Conservation (phyloP, 495 filamentous ascomycete species). For the Coniosporium apollinis region DNA sequence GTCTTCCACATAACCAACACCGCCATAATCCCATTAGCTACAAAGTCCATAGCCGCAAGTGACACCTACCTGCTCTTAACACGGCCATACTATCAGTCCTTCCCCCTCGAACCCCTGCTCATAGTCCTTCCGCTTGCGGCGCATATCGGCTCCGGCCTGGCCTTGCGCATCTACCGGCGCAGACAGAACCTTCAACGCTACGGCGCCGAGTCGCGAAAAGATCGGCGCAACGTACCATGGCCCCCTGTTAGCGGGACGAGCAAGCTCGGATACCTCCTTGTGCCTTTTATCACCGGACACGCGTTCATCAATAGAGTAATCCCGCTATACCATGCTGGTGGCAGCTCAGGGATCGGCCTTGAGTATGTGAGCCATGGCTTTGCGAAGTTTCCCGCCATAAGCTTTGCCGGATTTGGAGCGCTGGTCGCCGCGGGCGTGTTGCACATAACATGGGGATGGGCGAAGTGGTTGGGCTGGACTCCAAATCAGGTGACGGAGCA, state of each 20-base stretch:
- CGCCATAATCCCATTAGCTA: slow-evolving; percentile 40
- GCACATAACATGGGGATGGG: slow-evolving; percentile 72
- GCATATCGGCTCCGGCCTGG: slow-evolving; percentile 49
- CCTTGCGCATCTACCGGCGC: slow-evolving; percentile 57
- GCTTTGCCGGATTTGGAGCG: slow-evolving; percentile 45
- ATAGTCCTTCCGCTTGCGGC: slow-evolving; percentile 38
- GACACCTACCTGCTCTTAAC: slow-evolving; percentile 46
- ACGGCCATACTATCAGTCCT: slow-evolving; percentile 63
- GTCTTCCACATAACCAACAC: slow-evolving; percentile 61
- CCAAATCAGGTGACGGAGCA: slow-evolving; percentile 29
- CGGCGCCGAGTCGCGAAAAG: slow-evolving; percentile 37
- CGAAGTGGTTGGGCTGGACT: slow-evolving; percentile 48
- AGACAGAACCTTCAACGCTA: slow-evolving; percentile 50
- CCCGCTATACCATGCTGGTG: slow-evolving; percentile 60
- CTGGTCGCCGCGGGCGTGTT: slow-evolving; percentile 54
- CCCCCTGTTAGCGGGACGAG: slow-evolving; percentile 49
- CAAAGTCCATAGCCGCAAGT: slow-evolving; percentile 33
- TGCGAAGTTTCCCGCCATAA: slow-evolving; percentile 44
- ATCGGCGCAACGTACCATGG: slow-evolving; percentile 36
- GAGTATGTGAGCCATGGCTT: slow-evolving; percentile 80
- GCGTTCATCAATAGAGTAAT: slow-evolving; percentile 51
- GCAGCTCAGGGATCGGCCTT: slow-evolving; percentile 63
- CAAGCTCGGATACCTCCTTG: slow-evolving; percentile 46
- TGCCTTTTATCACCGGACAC: slow-evolving; percentile 50
- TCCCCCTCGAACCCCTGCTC: slow-evolving; percentile 44